These are phyloP conservation scores for Pestalotiopsis sp. DNA, from an alignment of 2,329 filamentous ascomycete species.

Conservation along the genomic window DNA sequence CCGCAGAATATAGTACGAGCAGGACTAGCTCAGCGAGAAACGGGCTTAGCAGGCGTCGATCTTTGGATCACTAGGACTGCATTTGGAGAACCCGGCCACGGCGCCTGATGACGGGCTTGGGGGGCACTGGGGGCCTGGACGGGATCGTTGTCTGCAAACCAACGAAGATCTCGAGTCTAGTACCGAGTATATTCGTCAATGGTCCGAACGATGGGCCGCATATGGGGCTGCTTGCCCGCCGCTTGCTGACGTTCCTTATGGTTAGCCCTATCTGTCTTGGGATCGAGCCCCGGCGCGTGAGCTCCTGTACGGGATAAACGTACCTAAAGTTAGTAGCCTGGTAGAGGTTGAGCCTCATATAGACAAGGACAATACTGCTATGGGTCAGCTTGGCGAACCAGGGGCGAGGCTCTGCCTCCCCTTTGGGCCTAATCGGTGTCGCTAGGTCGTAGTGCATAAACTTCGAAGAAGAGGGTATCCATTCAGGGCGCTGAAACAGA, in stretches of 20 bases:
- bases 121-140: neutral
- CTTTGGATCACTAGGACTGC: neutral
- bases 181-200: neutral
- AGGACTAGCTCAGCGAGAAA: neutral
- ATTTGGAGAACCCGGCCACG: neutral
- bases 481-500: slow-evolving; percentile 11
- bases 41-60: neutral
- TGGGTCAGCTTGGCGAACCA: neutral
- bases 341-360: slow-evolving; percentile 5
- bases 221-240: too few species aligned
- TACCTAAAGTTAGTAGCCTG: neutral
- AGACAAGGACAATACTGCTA: neutral
- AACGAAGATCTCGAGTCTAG: neutral
- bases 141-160: neutral
- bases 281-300: too few species aligned
- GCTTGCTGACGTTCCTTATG: too few species aligned
- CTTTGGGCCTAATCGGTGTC: slow-evolving; percentile 6
- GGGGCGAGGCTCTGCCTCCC: neutral
- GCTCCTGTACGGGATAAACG: neutral
- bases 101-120: neutral
- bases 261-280: too few species aligned
- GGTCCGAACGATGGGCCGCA: too few species aligned
- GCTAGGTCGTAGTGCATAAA: slow-evolving; percentile 9
- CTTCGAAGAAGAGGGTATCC: neutral
- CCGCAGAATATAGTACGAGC: neutral